Base-by-base conservation (phyloP, 495 filamentous ascomycete genomes). In the Parathielavia hyrcaniae region DNA sequence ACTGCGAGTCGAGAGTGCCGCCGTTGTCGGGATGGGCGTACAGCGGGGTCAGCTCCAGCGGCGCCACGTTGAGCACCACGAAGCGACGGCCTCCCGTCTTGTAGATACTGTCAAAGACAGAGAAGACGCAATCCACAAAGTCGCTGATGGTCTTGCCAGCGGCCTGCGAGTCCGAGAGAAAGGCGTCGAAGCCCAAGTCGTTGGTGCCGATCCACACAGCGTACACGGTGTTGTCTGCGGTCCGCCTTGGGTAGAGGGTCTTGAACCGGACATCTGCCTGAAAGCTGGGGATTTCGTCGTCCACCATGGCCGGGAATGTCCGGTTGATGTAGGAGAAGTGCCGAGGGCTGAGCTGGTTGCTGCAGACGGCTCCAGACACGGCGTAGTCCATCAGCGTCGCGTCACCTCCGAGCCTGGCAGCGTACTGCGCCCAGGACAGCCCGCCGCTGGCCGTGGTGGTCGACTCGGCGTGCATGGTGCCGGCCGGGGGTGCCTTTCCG, bases 131-230 rank as follows among this genome's bases (percentile, higher is more conserved):
- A 57, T 81, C 77, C 20, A 83, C 73, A 64, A 83, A 89, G 64
- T 84, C 79, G 16, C 73, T 69, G 48, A 88, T 74, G 4, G 79
- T 84, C 43, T 77, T 83, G 2, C 78, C 80, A 0, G 74, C 54
- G 22, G 79, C 65, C 65, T 87, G 81, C 40, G 75, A 76, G 66
- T 87, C 84, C 19, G 78, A 80, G 26, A 90, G 65, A 65, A 89
- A 84, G 23, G 75, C 83, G 46, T 75, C 66, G 53, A 69, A 75
- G 38, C 86, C 86, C 12, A 91, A 73, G 64, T 91, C 87, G 63
- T 90, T 90, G 52, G 86, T 88, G 0, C 88, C 87, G 61, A 90
- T 88, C 86, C 85, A 91, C 38, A 90, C 79, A 1, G 83, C 73
- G 61, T 87, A 90, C 6, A 88, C 83, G 4, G 84, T 86, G 58